Conservation (phyloP, 345 rosid species). For the Nephelium lappaceum region DNA sequence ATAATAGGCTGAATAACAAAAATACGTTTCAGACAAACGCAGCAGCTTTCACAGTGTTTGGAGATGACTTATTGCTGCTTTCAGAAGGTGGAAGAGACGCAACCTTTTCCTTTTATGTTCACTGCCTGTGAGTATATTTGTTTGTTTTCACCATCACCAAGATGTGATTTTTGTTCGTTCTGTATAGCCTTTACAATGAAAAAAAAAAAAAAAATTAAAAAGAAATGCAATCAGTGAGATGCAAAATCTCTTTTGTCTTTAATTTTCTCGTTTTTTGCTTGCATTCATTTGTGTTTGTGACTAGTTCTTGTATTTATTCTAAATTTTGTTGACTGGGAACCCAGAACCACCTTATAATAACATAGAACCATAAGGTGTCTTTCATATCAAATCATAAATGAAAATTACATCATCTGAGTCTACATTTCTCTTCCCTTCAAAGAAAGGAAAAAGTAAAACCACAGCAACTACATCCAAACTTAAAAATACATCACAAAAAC, state of each 20-base stretch:
- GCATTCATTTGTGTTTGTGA: not conserved
- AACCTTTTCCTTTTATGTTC: constrained; percentile 3
- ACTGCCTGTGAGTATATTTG: constrained; percentile 18
- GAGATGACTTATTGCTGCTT: constrained; percentile 9
- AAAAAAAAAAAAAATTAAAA: not conserved
- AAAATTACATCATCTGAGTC: not conserved
- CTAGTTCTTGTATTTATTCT: not conserved
- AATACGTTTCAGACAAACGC: not conserved
- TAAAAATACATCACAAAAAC: not conserved
- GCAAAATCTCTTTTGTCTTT: constrained; percentile 15
- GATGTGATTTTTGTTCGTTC: constrained; percentile 8
- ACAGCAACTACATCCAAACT: not conserved
- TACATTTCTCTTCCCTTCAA: not conserved
- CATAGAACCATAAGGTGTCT: not conserved
- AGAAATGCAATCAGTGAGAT: not conserved
- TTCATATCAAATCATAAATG: not conserved
- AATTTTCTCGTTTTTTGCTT: not conserved
- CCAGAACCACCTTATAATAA: not conserved
- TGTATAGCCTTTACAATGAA: constrained; percentile 8
- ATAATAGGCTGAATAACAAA: constrained; percentile 1
- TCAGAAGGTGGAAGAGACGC: constrained; percentile 1
- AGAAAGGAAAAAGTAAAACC: not conserved
- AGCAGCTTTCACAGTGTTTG: not conserved
- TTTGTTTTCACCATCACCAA: constrained; percentile 17
- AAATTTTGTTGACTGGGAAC: not conserved